Base-by-base conservation (phyloP, 192 early-diverging fungal species). In the Linnemannia schmuckeri region DNA sequence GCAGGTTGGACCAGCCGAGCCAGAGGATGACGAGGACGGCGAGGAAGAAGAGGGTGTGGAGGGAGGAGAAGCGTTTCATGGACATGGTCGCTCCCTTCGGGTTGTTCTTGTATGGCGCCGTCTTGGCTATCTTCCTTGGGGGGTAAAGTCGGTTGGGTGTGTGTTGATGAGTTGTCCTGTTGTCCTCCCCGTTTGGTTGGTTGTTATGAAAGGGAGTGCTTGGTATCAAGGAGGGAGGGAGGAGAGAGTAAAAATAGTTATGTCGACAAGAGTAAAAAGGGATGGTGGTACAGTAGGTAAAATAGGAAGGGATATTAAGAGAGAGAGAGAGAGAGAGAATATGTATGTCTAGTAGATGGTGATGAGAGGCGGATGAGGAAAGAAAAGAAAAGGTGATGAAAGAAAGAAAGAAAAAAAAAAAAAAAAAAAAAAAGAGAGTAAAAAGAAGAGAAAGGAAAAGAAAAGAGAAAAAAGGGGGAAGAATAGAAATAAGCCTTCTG, bases 61-160 rank as follows among this genome's bases (percentile, higher is more conserved):
- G 83, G 30, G 83, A 80, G 22, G 83, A 80, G 74, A 85, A 85
- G 47, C 83, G 78, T 22, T 68, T 82, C 30, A 82, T 69, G 66
- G 40, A 74, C 74, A 74, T 85, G 37, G 42, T 17, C 63, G 75
- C 61, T 66, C 61, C 61, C 61, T 66, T 66, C 1, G 61, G 61
- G 12, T 66, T 24, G 61, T 66, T 27, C 27, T 27, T 66, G 61
- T 66, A 66, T 9, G 61, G 2, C 27, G 61, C 61, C 61, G 61
- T 66, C 10, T 66, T 66, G 61, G 61, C 61, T 66, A 61, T 7
- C 30, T 46, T 77, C 10, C 44, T 38, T 63, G 57, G 44, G 27
- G n/a, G 38, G 54, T 75, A 35, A 37, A 24, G 55, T 22, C 12
- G 30, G 61, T 33, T 33, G 61, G 1, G 13, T 15, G 61, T 7